Evolutionary conservation across 2,329 filamentous ascomycete genomes (phyloP), one percentile per base, ranked within the genome.

Genomic region (Beauveria asiatica): DNA sequence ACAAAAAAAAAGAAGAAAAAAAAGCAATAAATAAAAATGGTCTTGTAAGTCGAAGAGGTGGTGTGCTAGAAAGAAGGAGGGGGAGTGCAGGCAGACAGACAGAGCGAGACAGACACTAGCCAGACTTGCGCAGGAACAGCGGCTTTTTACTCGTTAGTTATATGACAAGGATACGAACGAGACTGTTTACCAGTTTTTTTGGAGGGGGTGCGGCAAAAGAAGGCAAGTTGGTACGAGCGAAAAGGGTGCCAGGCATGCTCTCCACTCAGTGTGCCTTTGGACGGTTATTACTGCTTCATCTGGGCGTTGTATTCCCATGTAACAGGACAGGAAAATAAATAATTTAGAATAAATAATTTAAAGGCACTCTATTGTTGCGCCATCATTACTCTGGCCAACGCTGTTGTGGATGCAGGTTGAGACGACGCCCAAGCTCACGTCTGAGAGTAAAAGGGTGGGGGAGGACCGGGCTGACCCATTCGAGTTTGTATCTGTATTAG

Each of bases 381-480:
- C 54, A 49, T 57, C 42, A 48, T 48, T 37, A 57, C 30, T 49
- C 9, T 30, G 45, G 45, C 45, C 54, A 57, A 49, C 44, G 42
- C 44, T 57, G 44, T 48, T 52, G 51, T 53, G 49, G 51, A 41
- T 39, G 57, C 56, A 39, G 25, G 46, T 59, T 59, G 58, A 60
- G 58, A 55, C 58, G 50, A 55, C 33, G 58, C 50, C 52, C 39
- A 55, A 60, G 58, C 58, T 60, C 58, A 60, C 27, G 58, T 60
- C 58, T 60, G 58, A 60, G 58, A 60, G 58, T 33, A 54, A 54
- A 54, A 59, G 39, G 25, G 57, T 25, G 37, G 57, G 42, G 57
- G 44, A 25, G 42, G 57, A 59, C 49, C 41, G 48, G 57, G 57
- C 49, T 59, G 57, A 41, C 41, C 48, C 41, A 59, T 52, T 45